Evolutionary conservation across 1,284 basidiomycete species (phyloP), one percentile per base, ranked within the genome.

Genomic region (Leccinum subrobustum): DNA sequence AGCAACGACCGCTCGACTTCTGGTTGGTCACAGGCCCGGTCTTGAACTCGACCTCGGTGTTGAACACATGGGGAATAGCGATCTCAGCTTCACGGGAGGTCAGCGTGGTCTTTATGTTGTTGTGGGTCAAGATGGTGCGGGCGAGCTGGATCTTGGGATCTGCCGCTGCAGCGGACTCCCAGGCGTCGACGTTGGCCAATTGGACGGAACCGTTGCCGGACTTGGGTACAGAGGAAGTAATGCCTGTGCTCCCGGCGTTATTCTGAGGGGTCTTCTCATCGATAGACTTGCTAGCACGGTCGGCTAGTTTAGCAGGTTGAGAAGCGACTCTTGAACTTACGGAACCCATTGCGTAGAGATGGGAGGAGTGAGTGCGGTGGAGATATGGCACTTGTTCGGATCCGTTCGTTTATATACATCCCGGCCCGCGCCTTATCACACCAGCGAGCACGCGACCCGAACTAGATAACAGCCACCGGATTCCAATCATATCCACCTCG

Each of bases 11-110:
- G 44, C 87, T 91, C 67, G 80, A 86, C 76, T 87, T 91, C 82
- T 98, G 96, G 77, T 93, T 89, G 35, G 93, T 95, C 60, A 96
- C 81, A 1, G 93, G 93, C 6, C 83, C 84, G 3, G 92, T 85
- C 78, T 91, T 88, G 79, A 90, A 87, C 56, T 91, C 89, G 52
- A 96, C 73, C 65, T 86, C 81, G 67, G 87, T 81, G 74, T 94
- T 96, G 83, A 96, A 97, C 64, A 96, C 81, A 74, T 96, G 92
- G 50, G 81, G 77, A 70, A 93, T 90, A 9, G 83, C 78, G 58
- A 93, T 81, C 56, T 77, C 68, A 1, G 91, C 85, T 9, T 81
- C 68, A 57, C 93, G 89, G 39, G 83, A 84, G 52, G 82, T 80
- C 54, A 98, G 82, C 2, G 88, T 81, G 16, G 81, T 74, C 59